Evolutionary conservation across 495 filamentous ascomycete genomes (phyloP), one percentile per base, ranked within the genome.

Genomic region (Darksidea phi): DNA sequence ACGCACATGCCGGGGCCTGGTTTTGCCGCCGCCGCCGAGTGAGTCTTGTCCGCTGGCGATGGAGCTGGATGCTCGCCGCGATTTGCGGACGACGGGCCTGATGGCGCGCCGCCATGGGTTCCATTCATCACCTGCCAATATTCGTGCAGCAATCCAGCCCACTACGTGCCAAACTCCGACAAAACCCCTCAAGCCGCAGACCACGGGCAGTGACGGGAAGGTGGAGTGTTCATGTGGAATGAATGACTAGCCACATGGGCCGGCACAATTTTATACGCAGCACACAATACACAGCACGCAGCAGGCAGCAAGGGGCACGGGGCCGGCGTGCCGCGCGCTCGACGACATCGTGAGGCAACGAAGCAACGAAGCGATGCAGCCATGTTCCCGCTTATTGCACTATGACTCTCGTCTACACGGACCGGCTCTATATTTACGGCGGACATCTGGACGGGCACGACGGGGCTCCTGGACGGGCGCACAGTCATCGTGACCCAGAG

Each of bases 391-490:
- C 51, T 28, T 45, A 63, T 57, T 63, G 54, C 60, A 63, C 57
- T 63, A 54, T 61, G 60, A 43, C 54, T 57, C 60, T 57, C 43
- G 60, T 63, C 45, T 57, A 23, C 52, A 17, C 60, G 60, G 60
- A 57, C 59, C 59, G 53, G 20, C 32, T 53, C 58, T 53, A 24
- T 61, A 61, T 45, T 54, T 59, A 59, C 46, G 48, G 47, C 37
- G n/a, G 46, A 38, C 53, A n/a, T n/a, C n/a, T n/a, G n/a, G n/a
- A n/a, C n/a, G n/a, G n/a, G n/a, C n/a, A n/a, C n/a, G n/a, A n/a
- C n/a, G n/a, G n/a, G n/a, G n/a, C n/a, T n/a, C n/a, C n/a, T 43
- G 17, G 20, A 6, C 6, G 23, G 6, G 8, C 5, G 50, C 50
- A 25, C 50, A 24, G 43, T 48, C 43, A 48, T 48, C 43, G 7